A percentile compares a stretch with the other conserved stretches of the same genome.
Evolutionary conservation across 1,139 yeast species (phyloP).

Genomic region (Pichia sp.): DNA sequence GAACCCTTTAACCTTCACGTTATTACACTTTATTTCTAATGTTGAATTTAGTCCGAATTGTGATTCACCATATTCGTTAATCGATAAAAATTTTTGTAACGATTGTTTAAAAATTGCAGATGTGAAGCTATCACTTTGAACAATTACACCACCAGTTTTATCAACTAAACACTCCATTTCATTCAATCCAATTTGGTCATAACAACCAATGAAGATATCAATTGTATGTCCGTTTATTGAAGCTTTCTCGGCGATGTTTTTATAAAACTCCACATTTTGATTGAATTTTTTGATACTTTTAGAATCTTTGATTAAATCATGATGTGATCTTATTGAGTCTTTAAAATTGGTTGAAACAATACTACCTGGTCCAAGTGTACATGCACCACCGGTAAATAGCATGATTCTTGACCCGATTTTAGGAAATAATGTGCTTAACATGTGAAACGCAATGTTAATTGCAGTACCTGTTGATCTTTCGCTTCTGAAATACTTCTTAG

Average conservation of each 20-base stretch:
- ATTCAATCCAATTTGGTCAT: slow-evolving; percentile 59
- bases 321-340: slow-evolving; percentile 54
- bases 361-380: slow-evolving; percentile 52
- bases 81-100: slow-evolving; percentile 44
- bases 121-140: slow-evolving; percentile 57
- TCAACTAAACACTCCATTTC: slow-evolving; percentile 58
- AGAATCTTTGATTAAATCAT: slow-evolving; percentile 44
- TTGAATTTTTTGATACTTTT: slow-evolving; percentile 26
- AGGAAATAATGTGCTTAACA: slow-evolving; percentile 42
- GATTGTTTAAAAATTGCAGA: slow-evolving; percentile 64
- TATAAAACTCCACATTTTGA: slow-evolving; percentile 40
- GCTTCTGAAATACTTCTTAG: slow-evolving; percentile 42
- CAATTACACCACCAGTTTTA: slow-evolving; percentile 56
- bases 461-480: slow-evolving; percentile 64
- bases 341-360: slow-evolving; percentile 43
- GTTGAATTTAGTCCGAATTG: slow-evolving; percentile 54
- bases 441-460: slow-evolving; percentile 49
- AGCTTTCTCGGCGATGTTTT: slow-evolving; percentile 33
- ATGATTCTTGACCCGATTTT: slow-evolving; percentile 55
- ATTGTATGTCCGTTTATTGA: slow-evolving; percentile 48
- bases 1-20: slow-evolving; percentile 49
- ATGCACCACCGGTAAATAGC: slow-evolving; percentile 54
- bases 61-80: slow-evolving; percentile 32
- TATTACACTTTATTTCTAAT: slow-evolving; percentile 47
- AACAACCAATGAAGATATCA: slow-evolving; percentile 54